A percentile compares a stretch with the other conserved stretches of the same genome.
These are phyloP conservation scores for Globisporangium splendens DNA, from an alignment of 352 stramenopile species.

Conservation along the genomic window DNA sequence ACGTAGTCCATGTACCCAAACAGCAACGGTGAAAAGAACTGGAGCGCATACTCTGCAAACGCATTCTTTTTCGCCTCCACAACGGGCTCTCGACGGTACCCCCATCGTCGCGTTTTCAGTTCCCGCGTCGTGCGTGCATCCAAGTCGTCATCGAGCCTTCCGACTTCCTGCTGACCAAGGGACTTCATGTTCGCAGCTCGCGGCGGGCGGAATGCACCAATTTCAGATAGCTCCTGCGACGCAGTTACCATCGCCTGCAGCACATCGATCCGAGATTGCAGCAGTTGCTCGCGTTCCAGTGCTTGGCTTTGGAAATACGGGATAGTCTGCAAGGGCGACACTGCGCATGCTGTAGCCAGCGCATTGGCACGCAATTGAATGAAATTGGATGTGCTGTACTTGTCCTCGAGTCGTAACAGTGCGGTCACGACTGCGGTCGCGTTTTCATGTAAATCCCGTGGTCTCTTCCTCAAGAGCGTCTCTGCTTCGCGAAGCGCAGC, in stretches of 20 bases:
- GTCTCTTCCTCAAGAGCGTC: conserved; percentile 40
- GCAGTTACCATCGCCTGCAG: conserved; percentile 53
- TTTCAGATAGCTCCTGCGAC: conserved; percentile 62
- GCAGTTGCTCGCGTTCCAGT: conserved; percentile 66
- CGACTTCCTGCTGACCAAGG: conserved; percentile 37
- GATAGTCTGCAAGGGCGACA: conserved; percentile 38
- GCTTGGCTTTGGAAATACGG: conserved; percentile 62
- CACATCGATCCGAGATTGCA: conserved; percentile 68
- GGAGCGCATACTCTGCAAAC: conserved; percentile 54
- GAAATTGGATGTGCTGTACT: conserved; percentile 66
- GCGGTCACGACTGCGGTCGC: conserved; percentile 46
- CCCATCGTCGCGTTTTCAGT: conserved; percentile 65
- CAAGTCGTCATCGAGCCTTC: conserved; percentile 7
- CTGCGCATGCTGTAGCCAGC: conserved; percentile 41
- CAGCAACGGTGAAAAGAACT: conserved; percentile 74
- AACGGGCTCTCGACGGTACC: conserved; percentile 58
- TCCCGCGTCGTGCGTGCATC: conserved; percentile 39
- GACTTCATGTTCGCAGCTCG: conserved; percentile 18
- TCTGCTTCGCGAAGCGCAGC: conserved; percentile 53
- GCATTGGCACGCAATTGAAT: conserved; percentile 34
- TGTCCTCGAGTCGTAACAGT: conserved; percentile 69
- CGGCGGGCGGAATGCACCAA: conserved; percentile 27
- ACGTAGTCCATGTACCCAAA: conserved; percentile 70
- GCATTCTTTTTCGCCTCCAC: conserved; percentile 47
- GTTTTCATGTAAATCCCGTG: conserved; percentile 63